These are phyloP conservation scores for Xylaria sp. DNA, from an alignment of 2,329 filamentous ascomycete species.

Conservation along the genomic window DNA sequence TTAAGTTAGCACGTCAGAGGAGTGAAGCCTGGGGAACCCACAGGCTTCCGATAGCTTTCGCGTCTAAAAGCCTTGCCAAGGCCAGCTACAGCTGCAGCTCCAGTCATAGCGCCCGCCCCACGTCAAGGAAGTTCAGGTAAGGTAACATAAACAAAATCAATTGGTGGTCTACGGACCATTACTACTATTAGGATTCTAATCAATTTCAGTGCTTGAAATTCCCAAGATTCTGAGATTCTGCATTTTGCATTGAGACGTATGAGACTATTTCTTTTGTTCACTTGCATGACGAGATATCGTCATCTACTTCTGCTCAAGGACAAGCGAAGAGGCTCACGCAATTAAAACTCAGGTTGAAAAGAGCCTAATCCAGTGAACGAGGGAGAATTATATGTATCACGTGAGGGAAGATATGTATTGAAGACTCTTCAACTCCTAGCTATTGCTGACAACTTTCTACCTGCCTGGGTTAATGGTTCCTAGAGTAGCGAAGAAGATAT, in stretches of 20 bases:
- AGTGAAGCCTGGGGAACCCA: conserved; percentile 26
- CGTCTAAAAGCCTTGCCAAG: conserved; percentile 47
- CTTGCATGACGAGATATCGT: background rate
- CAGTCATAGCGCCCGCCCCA: conserved; percentile 14
- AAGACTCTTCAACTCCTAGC: too few relatives aligned
- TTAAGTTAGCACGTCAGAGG: conserved; percentile 2
- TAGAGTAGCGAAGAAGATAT: too few relatives aligned
- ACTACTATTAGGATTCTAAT: too few relatives aligned
- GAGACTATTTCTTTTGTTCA: background rate
- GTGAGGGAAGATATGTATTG: too few relatives aligned
- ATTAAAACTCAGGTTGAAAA: too few relatives aligned
- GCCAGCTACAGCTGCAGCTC: conserved; percentile 25
- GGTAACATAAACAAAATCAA: background rate
- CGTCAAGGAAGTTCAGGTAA: background rate
- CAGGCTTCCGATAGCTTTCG: conserved; percentile 49
- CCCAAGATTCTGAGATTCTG: background rate
- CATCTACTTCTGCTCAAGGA: too few relatives aligned
- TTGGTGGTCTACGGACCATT: background rate
- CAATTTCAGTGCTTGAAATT: background rate
- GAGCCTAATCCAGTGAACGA: too few relatives aligned
- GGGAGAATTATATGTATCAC: too few relatives aligned
- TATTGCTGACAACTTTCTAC: too few relatives aligned
- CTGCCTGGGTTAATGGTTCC: too few relatives aligned
- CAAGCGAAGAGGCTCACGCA: too few relatives aligned
- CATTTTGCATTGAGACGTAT: too few relatives aligned